Evolutionary conservation across 176 grass and related monocot genomes (phyloP).

Genomic region (Elaeis guineensis): DNA sequence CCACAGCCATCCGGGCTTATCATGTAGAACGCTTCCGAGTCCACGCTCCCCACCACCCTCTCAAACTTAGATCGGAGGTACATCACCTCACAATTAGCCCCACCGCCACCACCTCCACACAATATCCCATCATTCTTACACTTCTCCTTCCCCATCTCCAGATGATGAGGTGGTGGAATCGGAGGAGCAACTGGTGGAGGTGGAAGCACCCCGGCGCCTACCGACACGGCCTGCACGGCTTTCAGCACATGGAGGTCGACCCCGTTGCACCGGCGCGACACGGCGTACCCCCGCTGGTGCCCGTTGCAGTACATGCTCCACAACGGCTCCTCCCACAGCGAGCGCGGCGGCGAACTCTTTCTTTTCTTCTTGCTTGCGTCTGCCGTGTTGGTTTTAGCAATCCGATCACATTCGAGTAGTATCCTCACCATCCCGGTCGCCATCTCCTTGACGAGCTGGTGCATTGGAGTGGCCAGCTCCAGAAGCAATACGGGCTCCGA

Average conservation of each 20-base stretch:
- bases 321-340: neutral
- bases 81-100: neutral
- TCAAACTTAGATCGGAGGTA: constrained; percentile 15
- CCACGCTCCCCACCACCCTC: constrained; percentile 8
- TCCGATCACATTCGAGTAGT: neutral
- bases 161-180: neutral
- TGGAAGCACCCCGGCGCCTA: neutral
- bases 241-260: constrained; percentile 17
- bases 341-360: neutral
- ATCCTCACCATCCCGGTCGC: constrained; percentile 1
- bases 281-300: neutral
- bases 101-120: neutral
- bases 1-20: constrained; percentile 1
- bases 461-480: neutral
- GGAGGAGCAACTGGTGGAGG: neutral
- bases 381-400: too few relatives aligned
- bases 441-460: constrained; percentile 6
- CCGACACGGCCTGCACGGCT: constrained; percentile 3
- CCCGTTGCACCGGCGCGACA: neutral
- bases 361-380: neutral
- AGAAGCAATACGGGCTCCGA: constrained; percentile 8
- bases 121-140: neutral
- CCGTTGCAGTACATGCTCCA: constrained; percentile 16
- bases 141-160: neutral
- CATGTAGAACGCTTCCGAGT: constrained; percentile 18